A percentile compares a stretch with the other conserved stretches of the same genome.
phyloP scores from a whole-genome alignment of 2,329 filamentous ascomycete genomes.

The Colletotrichum somersetense region DNA sequence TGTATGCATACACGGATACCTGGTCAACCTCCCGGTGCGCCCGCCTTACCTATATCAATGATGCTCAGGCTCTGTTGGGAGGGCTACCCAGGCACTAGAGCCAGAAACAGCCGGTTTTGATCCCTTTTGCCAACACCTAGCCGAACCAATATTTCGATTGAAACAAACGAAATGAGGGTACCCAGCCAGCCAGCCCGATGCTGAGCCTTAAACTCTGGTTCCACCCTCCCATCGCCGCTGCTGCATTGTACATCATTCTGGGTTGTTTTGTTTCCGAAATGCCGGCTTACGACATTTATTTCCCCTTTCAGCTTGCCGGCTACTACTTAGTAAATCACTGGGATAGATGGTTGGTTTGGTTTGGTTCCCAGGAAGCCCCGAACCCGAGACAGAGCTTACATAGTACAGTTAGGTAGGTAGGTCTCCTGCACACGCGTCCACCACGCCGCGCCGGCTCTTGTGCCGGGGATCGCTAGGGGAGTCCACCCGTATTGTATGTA shows the following conservation, averaged over 20 bases:
- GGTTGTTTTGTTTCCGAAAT: neutral
- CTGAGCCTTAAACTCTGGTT: constrained; percentile 22
- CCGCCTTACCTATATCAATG: neutral
- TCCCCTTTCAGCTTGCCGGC: neutral
- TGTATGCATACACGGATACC: neutral
- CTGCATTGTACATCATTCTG: neutral
- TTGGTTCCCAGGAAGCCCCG: constrained; percentile 17
- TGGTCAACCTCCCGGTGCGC: no score
- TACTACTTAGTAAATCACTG: neutral
- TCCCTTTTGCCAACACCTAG: constrained; percentile 15
- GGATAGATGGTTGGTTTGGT: no score
- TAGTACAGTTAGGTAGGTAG: no score
- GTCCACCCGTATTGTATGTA: neutral
- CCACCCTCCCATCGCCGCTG: neutral
- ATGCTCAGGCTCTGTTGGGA: constrained; percentile 3
- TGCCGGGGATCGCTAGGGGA: constrained; percentile 37
- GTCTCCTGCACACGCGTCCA: constrained; percentile 27
- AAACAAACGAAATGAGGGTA: constrained; percentile 38
- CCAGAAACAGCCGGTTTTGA: constrained; percentile 11
- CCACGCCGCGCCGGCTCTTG: constrained; percentile 36
- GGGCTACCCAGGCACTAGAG: neutral
- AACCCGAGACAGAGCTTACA: neutral
- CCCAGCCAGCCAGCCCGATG: neutral
- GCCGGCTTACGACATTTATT: neutral
- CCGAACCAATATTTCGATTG: neutral